A percentile compares a stretch with the other conserved stretches of the same genome.
Conservation (phyloP, 202 grass and related monocot genomes). For the Elaeis oleifera region DNA sequence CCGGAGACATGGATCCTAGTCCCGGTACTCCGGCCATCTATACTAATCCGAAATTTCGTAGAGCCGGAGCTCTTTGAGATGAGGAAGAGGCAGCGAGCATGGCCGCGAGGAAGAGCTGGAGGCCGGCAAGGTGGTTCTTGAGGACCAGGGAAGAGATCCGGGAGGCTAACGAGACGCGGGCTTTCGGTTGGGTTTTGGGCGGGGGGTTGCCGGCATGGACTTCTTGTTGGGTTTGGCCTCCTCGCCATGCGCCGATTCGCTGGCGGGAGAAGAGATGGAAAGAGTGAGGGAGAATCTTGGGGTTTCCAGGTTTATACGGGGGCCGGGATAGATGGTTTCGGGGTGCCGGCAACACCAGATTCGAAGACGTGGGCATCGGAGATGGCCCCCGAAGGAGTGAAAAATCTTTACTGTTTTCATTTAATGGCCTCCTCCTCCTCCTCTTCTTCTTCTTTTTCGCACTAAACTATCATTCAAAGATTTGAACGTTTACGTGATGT, state of each 20-base stretch:
- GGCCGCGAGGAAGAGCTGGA: conserved; percentile 9
- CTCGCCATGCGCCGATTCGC: not conserved
- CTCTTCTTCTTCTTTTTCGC: no score
- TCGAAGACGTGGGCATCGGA: no score
- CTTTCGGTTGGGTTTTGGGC: no score
- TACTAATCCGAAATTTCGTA: conserved; percentile 40
- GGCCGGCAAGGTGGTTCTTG: conserved; percentile 4
- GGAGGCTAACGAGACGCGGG: conserved; percentile 8
- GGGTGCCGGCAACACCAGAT: no score
- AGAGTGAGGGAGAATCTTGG: not conserved
- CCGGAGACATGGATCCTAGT: conserved; percentile 67
- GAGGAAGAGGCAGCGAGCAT: conserved; percentile 17
- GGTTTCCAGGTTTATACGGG: no score
- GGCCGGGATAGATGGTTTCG: no score
- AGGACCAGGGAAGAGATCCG: not conserved
- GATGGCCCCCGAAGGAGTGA: no score
- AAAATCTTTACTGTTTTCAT: no score
- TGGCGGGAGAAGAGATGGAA: not conserved
- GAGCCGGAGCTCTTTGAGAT: conserved; percentile 1
- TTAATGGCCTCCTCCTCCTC: no score
- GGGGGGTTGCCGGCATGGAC: not conserved
- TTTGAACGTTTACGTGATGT: no score
- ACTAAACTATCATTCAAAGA: no score
- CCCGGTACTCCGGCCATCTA: conserved; percentile 77
- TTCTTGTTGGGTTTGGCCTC: not conserved